Base-by-base conservation (phyloP, 83 land plant species). In the Picea engelmannii region DNA sequence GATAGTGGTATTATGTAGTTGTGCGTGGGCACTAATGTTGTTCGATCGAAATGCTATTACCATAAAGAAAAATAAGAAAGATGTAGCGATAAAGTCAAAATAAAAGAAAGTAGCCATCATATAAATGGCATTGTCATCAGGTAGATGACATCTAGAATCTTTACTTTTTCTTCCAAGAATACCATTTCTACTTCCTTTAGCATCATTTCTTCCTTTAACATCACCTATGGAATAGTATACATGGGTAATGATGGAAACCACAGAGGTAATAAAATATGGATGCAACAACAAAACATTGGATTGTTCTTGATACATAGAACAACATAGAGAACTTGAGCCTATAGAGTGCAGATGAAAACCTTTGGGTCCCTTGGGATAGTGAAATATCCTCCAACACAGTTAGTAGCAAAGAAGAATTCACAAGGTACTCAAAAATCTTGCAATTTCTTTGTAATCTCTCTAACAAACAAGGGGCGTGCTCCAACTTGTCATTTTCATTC, bases 251-350 rank as follows among this genome's bases (percentile, higher is more conserved):
- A 98, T 87, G 16, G 95, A 88, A 78, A 92, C 79, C 59, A 98
- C 81, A 58, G 97, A 88, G 13, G 89, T 85, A 40, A 98, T 89
- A 21, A 96, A 91, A 71, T 42, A 65, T 42, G 87, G 81, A 80
- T 88, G 82, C 99, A 98, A 61, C 83, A 82, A 11, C 93, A 86
- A 81, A 98, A 94, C 84, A 79, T 81, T n/a, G 97, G 94, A 64
- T 98, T 93, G 78, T 93, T 98, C 99, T 99, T 96, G 24, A 98
- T 81, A 83, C 97, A 99, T 73, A 98, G 90, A 31, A 98, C 78
- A 27, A 84, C 93, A 79, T 93, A 85, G 67, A 98, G 87, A 65
- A 93, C 99, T 80, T 94, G 94, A 24, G 92, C 85, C 83, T 98
- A 99, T 78, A 98, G 62, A 60, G 83, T 80, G 20, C 90, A 90